Evolutionary conservation across 176 grass and related monocot genomes (phyloP).

Genomic region (Oryza glaberrima): DNA sequence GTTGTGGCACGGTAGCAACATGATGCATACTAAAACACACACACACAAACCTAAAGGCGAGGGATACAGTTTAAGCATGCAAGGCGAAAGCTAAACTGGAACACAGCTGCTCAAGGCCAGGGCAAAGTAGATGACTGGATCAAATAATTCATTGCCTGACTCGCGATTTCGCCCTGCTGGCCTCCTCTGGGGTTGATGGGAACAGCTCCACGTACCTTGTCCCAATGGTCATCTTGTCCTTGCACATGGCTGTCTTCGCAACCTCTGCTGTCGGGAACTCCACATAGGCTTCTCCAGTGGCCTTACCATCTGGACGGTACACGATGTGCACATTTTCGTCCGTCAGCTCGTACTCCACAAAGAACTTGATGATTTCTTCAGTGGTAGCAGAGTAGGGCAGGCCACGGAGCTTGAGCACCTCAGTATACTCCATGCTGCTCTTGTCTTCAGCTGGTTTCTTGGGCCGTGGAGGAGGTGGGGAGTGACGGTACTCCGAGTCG

Average conservation of each 20-base stretch:
- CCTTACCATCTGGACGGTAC: constrained; percentile 65
- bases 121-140: neutral
- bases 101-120: neutral
- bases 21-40: neutral
- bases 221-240: constrained; percentile 96
- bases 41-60: neutral
- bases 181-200: constrained; percentile 73
- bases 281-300: constrained; percentile 75
- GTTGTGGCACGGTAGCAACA: constrained; percentile 4
- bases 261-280: constrained; percentile 80
- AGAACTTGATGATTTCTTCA: constrained; percentile 83
- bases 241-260: constrained; percentile 83
- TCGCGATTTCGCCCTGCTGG: constrained; percentile 56
- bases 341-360: constrained; percentile 69
- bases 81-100: constrained; percentile 6
- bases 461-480: constrained; percentile 51
- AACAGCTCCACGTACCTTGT: constrained; percentile 92
- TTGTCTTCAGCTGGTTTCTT: constrained; percentile 66
- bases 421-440: constrained; percentile 85
- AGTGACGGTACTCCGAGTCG: constrained; percentile 47
- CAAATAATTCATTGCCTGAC: constrained; percentile 52
- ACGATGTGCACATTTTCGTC: constrained; percentile 78
- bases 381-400: constrained; percentile 76
- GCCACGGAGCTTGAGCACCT: constrained; percentile 86
- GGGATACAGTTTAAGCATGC: constrained; percentile 15